phyloP scores from a whole-genome alignment of 179 eudicot species.

The Silene vulgaris region DNA sequence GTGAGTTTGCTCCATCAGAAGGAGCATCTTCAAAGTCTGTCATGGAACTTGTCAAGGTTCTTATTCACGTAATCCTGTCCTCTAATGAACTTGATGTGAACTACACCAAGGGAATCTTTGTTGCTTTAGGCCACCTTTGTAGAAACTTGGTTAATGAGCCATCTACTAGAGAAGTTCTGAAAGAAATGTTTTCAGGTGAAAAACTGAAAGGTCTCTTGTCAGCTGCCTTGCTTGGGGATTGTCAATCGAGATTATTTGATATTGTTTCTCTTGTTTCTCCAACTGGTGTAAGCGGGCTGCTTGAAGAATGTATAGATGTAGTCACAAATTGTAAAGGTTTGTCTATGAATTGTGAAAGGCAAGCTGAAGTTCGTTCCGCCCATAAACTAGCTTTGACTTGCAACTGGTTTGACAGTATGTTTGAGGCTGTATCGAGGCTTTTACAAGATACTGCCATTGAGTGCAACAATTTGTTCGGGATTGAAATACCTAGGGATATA shows the following conservation, averaged over 20 bases:
- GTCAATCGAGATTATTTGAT: slow-evolving; percentile 60
- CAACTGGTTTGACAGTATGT: slow-evolving; percentile 63
- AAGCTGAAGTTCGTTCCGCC: slow-evolving; percentile 70
- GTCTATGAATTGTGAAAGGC: slow-evolving; percentile 47
- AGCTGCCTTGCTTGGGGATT: slow-evolving; percentile 46
- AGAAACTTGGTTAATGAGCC: slow-evolving; percentile 46
- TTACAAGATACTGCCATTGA: slow-evolving; percentile 48
- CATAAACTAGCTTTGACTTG: slow-evolving; percentile 69
- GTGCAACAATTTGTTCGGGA: slow-evolving; percentile 47
- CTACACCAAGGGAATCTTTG: slow-evolving; percentile 60
- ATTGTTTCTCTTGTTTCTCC: slow-evolving; percentile 51
- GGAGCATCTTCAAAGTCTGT: slow-evolving; percentile 72
- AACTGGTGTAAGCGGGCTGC: slow-evolving; percentile 40
- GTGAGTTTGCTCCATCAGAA: slow-evolving; percentile 71
- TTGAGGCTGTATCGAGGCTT: slow-evolving; percentile 43
- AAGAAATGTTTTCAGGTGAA: slow-evolving; percentile 52
- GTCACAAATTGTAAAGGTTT: slow-evolving; percentile 51
- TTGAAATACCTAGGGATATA: slow-evolving; percentile 39
- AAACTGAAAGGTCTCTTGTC: slow-evolving; percentile 53
- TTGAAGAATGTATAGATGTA: slow-evolving; percentile 54
- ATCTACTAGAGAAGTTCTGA: slow-evolving; percentile 37
- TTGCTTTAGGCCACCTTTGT: slow-evolving; percentile 63
- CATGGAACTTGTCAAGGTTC: slow-evolving; percentile 49
- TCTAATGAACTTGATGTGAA: slow-evolving; percentile 30
- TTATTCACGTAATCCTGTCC: slow-evolving; percentile 41